phyloP scores from a whole-genome alignment of 2,329 filamentous ascomycete genomes.

The Didymella arachidicola region DNA sequence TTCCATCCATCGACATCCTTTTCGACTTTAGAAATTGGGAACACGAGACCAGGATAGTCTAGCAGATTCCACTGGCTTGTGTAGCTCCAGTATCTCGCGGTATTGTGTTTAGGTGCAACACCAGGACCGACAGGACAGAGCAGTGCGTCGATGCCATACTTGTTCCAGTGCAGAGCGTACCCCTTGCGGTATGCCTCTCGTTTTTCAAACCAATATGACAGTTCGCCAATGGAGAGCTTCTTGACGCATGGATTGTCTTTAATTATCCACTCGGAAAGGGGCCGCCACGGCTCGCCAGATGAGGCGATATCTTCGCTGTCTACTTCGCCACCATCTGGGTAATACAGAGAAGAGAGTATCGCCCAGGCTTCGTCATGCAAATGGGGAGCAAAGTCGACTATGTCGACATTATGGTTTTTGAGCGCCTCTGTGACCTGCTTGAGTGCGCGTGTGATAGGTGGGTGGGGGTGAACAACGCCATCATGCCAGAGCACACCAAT shows the following conservation, averaged over 20 bases:
- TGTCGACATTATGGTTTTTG: constrained; percentile 56
- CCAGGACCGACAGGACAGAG: constrained; percentile 67
- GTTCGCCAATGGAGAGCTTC: constrained; percentile 52
- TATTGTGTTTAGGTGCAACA: constrained; percentile 62
- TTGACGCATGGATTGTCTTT: constrained; percentile 61
- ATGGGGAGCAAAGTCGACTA: constrained; percentile 62
- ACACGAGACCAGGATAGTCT: constrained; percentile 69
- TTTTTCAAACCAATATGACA: constrained; percentile 53
- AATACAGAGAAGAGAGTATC: constrained; percentile 54
- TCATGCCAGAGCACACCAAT: constrained; percentile 72
- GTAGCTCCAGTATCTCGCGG: constrained; percentile 69
- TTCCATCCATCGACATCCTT: constrained; percentile 51
- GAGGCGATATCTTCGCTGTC: constrained; percentile 59
- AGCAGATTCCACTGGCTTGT: constrained; percentile 73
- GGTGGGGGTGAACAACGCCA: constrained; percentile 69
- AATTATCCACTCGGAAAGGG: constrained; percentile 66
- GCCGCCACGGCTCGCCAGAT: constrained; percentile 65
- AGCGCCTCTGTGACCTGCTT: constrained; percentile 56
- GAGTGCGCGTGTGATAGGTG: constrained; percentile 68
- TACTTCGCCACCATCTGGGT: constrained; percentile 66
- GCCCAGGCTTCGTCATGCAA: constrained; percentile 60
- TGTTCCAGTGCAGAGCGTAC: constrained; percentile 57
- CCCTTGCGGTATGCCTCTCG: constrained; percentile 56
- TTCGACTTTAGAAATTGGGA: constrained; percentile 61
- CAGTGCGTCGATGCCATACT: constrained; percentile 64